phyloP scores from a whole-genome alignment of 805 yeast species.

The Candida pseudofarinosa region DNA sequence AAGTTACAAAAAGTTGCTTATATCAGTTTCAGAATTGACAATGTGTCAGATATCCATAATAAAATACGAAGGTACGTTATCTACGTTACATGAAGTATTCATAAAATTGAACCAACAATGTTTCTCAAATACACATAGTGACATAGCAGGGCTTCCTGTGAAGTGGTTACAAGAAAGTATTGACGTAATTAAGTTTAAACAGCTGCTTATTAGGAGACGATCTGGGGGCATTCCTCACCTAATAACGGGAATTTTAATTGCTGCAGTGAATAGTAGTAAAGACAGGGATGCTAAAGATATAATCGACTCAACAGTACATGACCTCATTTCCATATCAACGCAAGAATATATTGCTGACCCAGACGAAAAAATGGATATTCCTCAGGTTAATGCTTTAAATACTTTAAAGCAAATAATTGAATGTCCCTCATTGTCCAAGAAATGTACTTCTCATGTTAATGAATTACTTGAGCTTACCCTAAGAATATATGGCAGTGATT shows the following conservation, averaged over 20 bases:
- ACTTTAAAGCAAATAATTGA: slow-evolving; percentile 71
- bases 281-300: slow-evolving; percentile 27
- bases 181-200: slow-evolving; percentile 45
- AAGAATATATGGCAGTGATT: slow-evolving; percentile 54
- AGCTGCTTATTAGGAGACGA: slow-evolving; percentile 77
- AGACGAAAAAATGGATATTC: slow-evolving; percentile 60
- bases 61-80: slow-evolving; percentile 88
- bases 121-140: slow-evolving; percentile 12
- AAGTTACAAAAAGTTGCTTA: slow-evolving; percentile 2
- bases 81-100: slow-evolving; percentile 82
- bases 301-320: slow-evolving; percentile 46
- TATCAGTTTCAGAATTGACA: slow-evolving; percentile 35
- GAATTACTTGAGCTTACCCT: slow-evolving; percentile 60
- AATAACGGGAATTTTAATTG: slow-evolving; percentile 67
- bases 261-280: slow-evolving; percentile 28
- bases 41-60: slow-evolving; percentile 67
- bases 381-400: slow-evolving; percentile 93
- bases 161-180: slow-evolving; percentile 62
- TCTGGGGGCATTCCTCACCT: slow-evolving; percentile 90
- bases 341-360: slow-evolving; percentile 43
- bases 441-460: slow-evolving; percentile 50
- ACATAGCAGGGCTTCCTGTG: slow-evolving; percentile 37
- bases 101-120: slow-evolving; percentile 63
- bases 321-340: slow-evolving; percentile 52
- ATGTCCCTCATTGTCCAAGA: slow-evolving; percentile 61